phyloP scores from a whole-genome alignment of 108 stramenopile species.

The Cylindrotheca closterium region DNA sequence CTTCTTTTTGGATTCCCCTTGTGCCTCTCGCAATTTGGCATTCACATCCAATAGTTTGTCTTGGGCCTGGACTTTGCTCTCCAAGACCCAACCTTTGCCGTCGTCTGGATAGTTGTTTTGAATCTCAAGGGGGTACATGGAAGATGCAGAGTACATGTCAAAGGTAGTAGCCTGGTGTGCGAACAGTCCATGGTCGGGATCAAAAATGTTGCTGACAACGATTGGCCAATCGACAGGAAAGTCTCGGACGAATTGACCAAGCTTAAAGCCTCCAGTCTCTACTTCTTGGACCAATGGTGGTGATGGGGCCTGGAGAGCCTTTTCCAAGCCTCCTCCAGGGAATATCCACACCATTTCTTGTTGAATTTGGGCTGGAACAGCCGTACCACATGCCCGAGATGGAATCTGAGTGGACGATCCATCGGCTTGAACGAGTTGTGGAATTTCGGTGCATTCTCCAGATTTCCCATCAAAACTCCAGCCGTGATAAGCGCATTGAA shows the following conservation, averaged over 20 bases:
- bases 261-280: slow-evolving; percentile 38
- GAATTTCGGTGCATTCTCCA: slow-evolving; percentile 59
- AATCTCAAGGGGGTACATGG: slow-evolving; percentile 29
- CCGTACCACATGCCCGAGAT: slow-evolving; percentile 38
- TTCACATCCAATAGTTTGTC: slow-evolving; percentile 45
- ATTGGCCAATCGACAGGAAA: slow-evolving; percentile 72
- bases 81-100: slow-evolving; percentile 44
- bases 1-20: background rate
- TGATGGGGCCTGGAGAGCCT: slow-evolving; percentile 43
- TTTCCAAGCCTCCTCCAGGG: slow-evolving; percentile 39
- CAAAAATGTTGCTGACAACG: slow-evolving; percentile 67
- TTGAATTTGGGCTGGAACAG: slow-evolving; percentile 41
- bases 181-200: slow-evolving; percentile 75
- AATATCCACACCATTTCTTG: slow-evolving; percentile 68
- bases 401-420: slow-evolving; percentile 3
- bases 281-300: slow-evolving; percentile 64
- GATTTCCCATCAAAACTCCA: slow-evolving; percentile 63
- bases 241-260: slow-evolving; percentile 45
- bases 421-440: slow-evolving; percentile 39
- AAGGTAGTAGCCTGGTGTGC: slow-evolving; percentile 56
- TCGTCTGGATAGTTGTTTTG: slow-evolving; percentile 30
- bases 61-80: slow-evolving; percentile 37
- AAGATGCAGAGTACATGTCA: slow-evolving; percentile 59
- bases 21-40: slow-evolving; percentile 27
- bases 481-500: slow-evolving; percentile 76